Base-by-base conservation (phyloP, 2,329 filamentous ascomycete species). In the Colletotrichum zoysiae region DNA sequence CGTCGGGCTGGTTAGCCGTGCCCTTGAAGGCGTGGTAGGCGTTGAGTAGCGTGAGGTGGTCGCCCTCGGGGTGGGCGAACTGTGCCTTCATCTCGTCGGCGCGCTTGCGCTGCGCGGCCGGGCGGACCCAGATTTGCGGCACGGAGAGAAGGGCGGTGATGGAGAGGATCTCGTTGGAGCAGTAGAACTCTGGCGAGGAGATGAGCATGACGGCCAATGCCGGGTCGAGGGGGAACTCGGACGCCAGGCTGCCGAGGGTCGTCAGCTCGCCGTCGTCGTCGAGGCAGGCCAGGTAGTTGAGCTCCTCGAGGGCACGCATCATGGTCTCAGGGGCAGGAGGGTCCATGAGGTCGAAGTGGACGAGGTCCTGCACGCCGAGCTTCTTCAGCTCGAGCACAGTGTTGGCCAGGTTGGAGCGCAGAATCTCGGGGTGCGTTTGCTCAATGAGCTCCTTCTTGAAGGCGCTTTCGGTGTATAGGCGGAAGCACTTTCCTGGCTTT, bases 271-370 rank as follows among this genome's bases (percentile, higher is more conserved):
- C 96, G 76, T 99, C 95, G 78, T 99, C 95, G 78, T 99, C 95
- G 7, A 99, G 89, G 81, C 96, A 98, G 18, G 95, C 95, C 20
- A 99, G 88, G 81, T 98, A 99, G 83, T 99, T 99, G 68, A 99
- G 90, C 84, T 99, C 96, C 82, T 99, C 96, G 30, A 99, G 86
- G 3, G 96, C 96, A 76, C 97, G 91, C 95, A 99, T 99, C 82
- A 99, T 91, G 12, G 97, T 99, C 84, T 99, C 97, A 0, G 96
- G 97, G 1, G 97, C 95, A 0, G 96, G 96, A 33, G 96, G 96
- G 77, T 99, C 96, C 95, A 99, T 98, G 59, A 99, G 88, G 80
- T 99, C 97, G 79, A 99, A 99, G 83, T 99, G 96, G 14, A 99
- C 96, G 61, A 99, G 86, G 82, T 99, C 96, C 76, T 97, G 91